Base-by-base conservation (phyloP, 768 basidiomycete species). In the Tylopilus felleus region DNA sequence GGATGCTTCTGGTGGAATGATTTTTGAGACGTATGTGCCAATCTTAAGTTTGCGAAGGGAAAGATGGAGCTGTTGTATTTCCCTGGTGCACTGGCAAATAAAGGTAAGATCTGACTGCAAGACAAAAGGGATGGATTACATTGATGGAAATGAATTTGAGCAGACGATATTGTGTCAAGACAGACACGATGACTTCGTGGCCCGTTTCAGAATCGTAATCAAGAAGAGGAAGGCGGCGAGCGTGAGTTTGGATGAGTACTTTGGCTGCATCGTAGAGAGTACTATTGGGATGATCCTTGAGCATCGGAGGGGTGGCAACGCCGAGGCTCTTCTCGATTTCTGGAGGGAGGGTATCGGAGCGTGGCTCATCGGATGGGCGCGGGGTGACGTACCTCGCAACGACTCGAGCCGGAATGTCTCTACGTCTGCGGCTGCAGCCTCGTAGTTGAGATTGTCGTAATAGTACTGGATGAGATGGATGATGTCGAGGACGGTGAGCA, bases 381-480 rank as follows among this genome's bases (percentile, higher is more conserved):
- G 55, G 51, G 48, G 22, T 10, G 47, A 70, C 81, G 36, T 65
- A 92, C 96, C 93, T 82, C 97, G 76, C 55, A 99, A 74, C 46
- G 85, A 84, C 67, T 95, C 90, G 28, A 99, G 77, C 29, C 90
- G 81, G 69, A 99, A 93, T 0, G 84, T 88, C 68, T 98, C 96
- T 4, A 98, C 96, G 63, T 98, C 94, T 12, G 86, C 81, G 0
- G 87, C 83, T 6, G 93, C 95, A 49, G 83, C 84, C 62, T 93
- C 93, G 35, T 85, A 85, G 29, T 89, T 85, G 2, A 81, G 75
- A 13, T 88, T 91, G 44, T 86, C 84, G 72, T 98, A 97, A 72
- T 98, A 99, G 75, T 95, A 97, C 65, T 99, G 97, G 60, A 99
- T 98, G 60, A 99, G 84, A 70, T 99, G 97, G 53, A 99, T 98